Base-by-base conservation (phyloP, 345 rosid species). In the Heritiera littoralis region DNA sequence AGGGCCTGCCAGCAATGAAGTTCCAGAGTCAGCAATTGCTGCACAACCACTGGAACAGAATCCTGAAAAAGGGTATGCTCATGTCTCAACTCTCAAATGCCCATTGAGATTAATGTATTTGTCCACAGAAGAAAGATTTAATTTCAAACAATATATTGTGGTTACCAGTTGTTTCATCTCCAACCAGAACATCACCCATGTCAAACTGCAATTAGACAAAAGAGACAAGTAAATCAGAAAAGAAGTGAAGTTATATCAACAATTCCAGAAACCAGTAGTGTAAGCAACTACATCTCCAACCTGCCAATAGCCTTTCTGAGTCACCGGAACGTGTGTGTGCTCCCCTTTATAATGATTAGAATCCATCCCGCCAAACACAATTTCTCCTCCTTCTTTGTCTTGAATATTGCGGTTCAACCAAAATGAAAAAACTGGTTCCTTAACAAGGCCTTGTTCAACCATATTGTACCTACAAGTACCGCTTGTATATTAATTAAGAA, bases 251-350 rank as follows among this genome's bases (percentile, higher is more conserved):
- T 75, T 64, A 52, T 32, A 13, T 32, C 5, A 23, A 61, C 12
- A 55, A 38, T 13, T 48, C 41, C 14, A 59, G 63, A 6, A 72
- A 56, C 13, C 40, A 66, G 55, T 48, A n/a, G 66, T 41, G 13
- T 20, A 51, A 81, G 35, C 65, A 5, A 49, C 77, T 51, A 72
- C 60, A 70, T 28, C 52, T 56, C 68, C 46, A 71, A 91, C 93
- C 97, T 90, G 99, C 99, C 99, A 96, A 74, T 94, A 96, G 76
- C 99, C 99, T 84, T 92, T 91, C 80, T 67, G 89, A 30, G 98
- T 89, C 69, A 95, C 98, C 0, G 98, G 98, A 52, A 93, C 99
- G 85, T 86, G 89, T 40, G 96, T 93, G 82, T 95, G 99, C 80
- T 92, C 86, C 55, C 97, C 99, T 88, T 83, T 89, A 76, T 80